These are phyloP conservation scores for Cercospora citrullina DNA, from an alignment of 2,329 filamentous ascomycete genomes.

Conservation along the genomic window DNA sequence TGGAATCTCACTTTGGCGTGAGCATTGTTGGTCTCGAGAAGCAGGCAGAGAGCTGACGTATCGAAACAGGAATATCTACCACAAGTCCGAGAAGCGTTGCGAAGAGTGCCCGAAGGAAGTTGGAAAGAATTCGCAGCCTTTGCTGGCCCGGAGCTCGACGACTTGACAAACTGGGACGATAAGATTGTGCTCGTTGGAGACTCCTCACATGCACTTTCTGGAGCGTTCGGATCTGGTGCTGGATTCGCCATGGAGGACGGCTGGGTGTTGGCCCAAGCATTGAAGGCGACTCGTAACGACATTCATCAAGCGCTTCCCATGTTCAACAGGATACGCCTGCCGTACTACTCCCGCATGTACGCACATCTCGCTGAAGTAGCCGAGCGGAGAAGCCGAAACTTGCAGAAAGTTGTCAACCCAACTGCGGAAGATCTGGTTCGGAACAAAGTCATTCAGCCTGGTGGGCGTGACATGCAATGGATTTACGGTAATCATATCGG, in stretches of 20 bases:
- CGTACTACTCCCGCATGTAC: slow-evolving; percentile 48
- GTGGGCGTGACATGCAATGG: slow-evolving; percentile 42
- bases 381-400: slow-evolving; percentile 29
- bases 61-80: slow-evolving; percentile 44
- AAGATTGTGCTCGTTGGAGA: slow-evolving; percentile 56
- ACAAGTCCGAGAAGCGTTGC: slow-evolving; percentile 44
- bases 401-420: slow-evolving; percentile 34
- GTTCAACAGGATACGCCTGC: slow-evolving; percentile 44
- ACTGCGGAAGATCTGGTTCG: slow-evolving; percentile 16
- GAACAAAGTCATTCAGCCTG: slow-evolving; percentile 19
- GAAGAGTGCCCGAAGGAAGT: slow-evolving; percentile 40
- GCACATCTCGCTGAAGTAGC: slow-evolving; percentile 32
- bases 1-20: slow-evolving; percentile 42
- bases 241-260: slow-evolving; percentile 51
- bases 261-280: slow-evolving; percentile 46
- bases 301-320: slow-evolving; percentile 38
- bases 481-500: slow-evolving; percentile 48
- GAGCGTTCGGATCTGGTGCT: slow-evolving; percentile 46
- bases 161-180: slow-evolving; percentile 44
- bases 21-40: not conserved
- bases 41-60: slow-evolving; percentile 31
- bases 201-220: slow-evolving; percentile 50
- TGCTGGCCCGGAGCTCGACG: slow-evolving; percentile 47
- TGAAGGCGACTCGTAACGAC: slow-evolving; percentile 19
- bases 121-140: slow-evolving; percentile 55